phyloP scores from a whole-genome alignment of 306 rosid genomes.

The Sindora glabra region DNA sequence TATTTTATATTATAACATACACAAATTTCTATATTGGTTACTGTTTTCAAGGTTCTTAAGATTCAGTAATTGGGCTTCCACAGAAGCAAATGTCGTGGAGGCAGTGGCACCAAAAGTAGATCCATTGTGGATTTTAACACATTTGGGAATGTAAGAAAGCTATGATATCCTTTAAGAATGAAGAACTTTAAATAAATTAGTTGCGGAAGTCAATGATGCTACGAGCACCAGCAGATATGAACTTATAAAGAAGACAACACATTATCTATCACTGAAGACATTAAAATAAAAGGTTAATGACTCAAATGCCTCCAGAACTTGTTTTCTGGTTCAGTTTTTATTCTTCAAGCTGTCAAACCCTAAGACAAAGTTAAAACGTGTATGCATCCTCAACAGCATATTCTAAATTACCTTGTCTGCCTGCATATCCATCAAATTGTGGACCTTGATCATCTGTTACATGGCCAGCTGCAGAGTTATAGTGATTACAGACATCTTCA shows the following conservation, averaged over 20 bases:
- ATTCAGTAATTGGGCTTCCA: no score
- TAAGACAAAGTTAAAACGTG: no score
- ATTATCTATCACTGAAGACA: neutral
- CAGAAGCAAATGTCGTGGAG: no score
- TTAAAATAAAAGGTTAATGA: slow-evolving; percentile 1
- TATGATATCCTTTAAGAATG: no score
- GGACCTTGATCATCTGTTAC: slow-evolving; percentile 37
- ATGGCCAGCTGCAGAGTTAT: slow-evolving; percentile 31
- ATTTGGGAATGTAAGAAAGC: neutral
- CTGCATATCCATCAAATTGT: slow-evolving; percentile 26
- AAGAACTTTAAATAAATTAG: neutral
- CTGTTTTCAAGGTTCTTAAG: no score
- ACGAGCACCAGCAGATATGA: neutral
- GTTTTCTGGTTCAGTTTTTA: no score
- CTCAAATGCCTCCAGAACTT: no score
- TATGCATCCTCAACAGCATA: slow-evolving; percentile 4
- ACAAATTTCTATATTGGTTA: no score
- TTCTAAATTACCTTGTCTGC: slow-evolving; percentile 42
- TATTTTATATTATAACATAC: no score
- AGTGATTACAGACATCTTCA: slow-evolving; percentile 28
- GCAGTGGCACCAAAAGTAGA: no score
- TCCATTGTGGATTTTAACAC: neutral
- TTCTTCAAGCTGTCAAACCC: no score
- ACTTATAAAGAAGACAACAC: neutral
- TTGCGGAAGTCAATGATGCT: slow-evolving; percentile 1